phyloP scores from a whole-genome alignment of 2,329 filamentous ascomycete species.

The Verticillium nubilum region DNA sequence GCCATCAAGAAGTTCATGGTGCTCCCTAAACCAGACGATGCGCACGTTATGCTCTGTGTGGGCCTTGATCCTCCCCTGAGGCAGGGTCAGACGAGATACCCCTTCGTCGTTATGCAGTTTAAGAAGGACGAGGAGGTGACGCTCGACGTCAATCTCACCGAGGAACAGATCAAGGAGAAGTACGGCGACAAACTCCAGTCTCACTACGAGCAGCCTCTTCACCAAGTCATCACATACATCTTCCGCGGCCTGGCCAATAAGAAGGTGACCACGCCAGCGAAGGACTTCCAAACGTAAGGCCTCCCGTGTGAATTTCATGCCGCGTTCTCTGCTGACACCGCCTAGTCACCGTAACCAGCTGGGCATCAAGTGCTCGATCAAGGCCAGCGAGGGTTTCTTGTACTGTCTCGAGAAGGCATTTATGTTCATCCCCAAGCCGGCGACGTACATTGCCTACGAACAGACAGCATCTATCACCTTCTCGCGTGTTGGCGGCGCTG shows the following conservation, averaged over 20 bases:
- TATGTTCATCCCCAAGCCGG: slow-evolving; percentile 98
- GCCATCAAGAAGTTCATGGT: slow-evolving; percentile 99
- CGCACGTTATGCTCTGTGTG: slow-evolving; percentile 90
- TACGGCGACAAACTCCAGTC: slow-evolving; percentile 86
- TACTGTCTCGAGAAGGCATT: slow-evolving; percentile 98
- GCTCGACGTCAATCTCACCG: slow-evolving; percentile 92
- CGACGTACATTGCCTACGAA: slow-evolving; percentile 94
- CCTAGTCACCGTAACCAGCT: slow-evolving; percentile 79
- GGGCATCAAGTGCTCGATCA: slow-evolving; percentile 99
- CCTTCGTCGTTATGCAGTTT: slow-evolving; percentile 98
- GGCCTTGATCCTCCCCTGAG: slow-evolving; percentile 91
- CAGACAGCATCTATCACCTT: slow-evolving; percentile 89
- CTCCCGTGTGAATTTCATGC: neutral
- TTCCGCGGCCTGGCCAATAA: slow-evolving; percentile 93
- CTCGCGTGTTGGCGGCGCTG: slow-evolving; percentile 88
- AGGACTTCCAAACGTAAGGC: slow-evolving; percentile 77
- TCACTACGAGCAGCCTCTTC: slow-evolving; percentile 90
- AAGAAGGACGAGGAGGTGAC: slow-evolving; percentile 97
- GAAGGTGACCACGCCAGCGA: slow-evolving; percentile 89
- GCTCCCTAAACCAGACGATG: slow-evolving; percentile 95
- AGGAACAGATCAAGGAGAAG: slow-evolving; percentile 74
- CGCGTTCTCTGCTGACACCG: slow-evolving; percentile 17
- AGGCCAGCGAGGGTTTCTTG: slow-evolving; percentile 94
- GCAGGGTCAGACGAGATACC: slow-evolving; percentile 95
- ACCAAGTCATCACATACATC: slow-evolving; percentile 90